phyloP scores from a whole-genome alignment of 1,139 yeast species.

The Hyphopichia buzzinii region DNA sequence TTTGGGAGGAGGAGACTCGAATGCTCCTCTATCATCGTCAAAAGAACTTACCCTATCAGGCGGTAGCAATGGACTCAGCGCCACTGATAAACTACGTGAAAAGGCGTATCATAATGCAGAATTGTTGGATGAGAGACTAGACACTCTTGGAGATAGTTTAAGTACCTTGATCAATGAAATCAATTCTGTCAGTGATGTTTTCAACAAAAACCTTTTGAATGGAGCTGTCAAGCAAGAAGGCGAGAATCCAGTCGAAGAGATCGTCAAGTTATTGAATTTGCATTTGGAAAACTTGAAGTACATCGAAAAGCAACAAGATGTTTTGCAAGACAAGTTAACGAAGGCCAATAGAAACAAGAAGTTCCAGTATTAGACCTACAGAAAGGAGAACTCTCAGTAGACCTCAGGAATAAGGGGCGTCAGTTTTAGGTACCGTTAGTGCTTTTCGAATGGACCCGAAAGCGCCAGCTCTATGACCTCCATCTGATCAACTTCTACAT shows the following conservation, averaged over 20 bases:
- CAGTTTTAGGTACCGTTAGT: no score
- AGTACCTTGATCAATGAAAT: constrained; percentile 79
- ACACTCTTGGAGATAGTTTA: constrained; percentile 71
- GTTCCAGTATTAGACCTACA: constrained; percentile 2
- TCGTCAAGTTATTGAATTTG: constrained; percentile 79
- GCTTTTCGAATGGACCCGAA: no score
- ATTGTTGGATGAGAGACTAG: constrained; percentile 77
- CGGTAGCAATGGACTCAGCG: constrained; percentile 25
- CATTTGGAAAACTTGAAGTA: constrained; percentile 89
- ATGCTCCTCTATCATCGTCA: constrained; percentile 1
- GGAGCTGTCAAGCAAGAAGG: constrained; percentile 19
- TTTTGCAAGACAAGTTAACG: constrained; percentile 64
- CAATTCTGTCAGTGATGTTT: constrained; percentile 80
- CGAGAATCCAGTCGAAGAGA: constrained; percentile 57
- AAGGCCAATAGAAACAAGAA: constrained; percentile 20
- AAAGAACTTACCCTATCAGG: constrained; percentile 6
- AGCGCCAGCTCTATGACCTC: no score
- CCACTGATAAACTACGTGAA: constrained; percentile 83
- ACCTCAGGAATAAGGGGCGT: no score
- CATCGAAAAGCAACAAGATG: constrained; percentile 71
- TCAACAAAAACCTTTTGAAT: constrained; percentile 54
- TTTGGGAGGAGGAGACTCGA: constrained; percentile 5
- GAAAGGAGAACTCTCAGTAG: no score
- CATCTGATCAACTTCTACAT: no score
- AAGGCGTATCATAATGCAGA: constrained; percentile 90